A percentile compares a stretch with the other conserved stretches of the same genome.
Evolutionary conservation across 1,139 yeast species (phyloP).

Genomic region (Taphrina deformans): DNA sequence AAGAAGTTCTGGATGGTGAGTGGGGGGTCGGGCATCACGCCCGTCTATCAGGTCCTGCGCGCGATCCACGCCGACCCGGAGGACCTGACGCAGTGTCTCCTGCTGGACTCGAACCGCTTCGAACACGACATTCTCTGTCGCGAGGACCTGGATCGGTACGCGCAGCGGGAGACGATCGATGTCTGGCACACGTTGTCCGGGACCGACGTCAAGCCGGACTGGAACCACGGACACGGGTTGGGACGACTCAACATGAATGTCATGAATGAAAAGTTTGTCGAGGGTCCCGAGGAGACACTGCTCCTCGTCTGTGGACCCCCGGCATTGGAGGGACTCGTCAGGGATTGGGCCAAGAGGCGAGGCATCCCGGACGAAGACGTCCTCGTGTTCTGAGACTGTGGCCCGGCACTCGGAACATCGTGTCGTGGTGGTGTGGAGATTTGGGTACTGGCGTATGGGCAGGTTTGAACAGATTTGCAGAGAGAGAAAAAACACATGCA

Average conservation of each 20-base stretch:
- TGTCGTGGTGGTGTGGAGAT: too few relatives aligned
- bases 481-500: too few relatives aligned
- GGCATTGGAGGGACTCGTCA: constrained; percentile 21
- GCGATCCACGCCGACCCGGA: constrained; percentile 67
- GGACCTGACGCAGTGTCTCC: constrained; percentile 79
- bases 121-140: constrained; percentile 74
- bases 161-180: constrained; percentile 48
- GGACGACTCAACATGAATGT: constrained; percentile 37
- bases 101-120: constrained; percentile 76
- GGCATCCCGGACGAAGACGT: constrained; percentile 26
- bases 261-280: constrained; percentile 32
- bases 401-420: not conserved
- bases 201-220: constrained; percentile 12
- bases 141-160: constrained; percentile 71
- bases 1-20: constrained; percentile 72
- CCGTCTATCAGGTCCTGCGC: constrained; percentile 68
- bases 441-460: not conserved
- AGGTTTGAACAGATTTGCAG: not conserved
- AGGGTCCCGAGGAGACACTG: constrained; percentile 2
- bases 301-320: constrained; percentile 30
- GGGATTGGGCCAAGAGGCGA: constrained; percentile 19
- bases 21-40: constrained; percentile 83
- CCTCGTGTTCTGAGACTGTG: not conserved
- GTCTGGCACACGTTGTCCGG: constrained; percentile 38
- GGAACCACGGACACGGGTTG: constrained; percentile 29